Evolutionary conservation across 306 rosid genomes (phyloP).

Genomic region (Spatholobus suberectus): DNA sequence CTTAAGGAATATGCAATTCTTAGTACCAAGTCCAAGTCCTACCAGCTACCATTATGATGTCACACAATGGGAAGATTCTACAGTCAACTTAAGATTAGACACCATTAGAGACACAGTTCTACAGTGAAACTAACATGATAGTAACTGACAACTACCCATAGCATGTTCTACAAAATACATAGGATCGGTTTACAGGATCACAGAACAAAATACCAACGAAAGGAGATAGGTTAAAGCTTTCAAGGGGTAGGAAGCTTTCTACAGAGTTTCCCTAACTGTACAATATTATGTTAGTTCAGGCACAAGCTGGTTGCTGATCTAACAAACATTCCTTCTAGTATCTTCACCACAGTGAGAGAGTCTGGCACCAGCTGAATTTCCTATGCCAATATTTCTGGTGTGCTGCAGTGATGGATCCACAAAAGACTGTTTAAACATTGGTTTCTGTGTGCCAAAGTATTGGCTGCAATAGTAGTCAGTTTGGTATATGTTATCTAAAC

Average conservation of each 20-base stretch:
- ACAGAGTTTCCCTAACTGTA: conserved; percentile 43
- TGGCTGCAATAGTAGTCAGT: conserved; percentile 43
- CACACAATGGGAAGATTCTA: conserved; percentile 5
- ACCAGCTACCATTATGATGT: background rate
- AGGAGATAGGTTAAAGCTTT: conserved; percentile 26
- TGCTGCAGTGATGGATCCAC: conserved; percentile 42
- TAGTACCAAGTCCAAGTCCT: background rate
- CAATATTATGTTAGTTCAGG: conserved; percentile 45
- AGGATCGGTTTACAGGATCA: conserved; percentile 10
- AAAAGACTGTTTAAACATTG: conserved; percentile 43
- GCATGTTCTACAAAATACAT: conserved; percentile 34
- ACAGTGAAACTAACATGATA: conserved; percentile 27
- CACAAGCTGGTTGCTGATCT: conserved; percentile 40
- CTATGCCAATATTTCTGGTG: conserved; percentile 42
- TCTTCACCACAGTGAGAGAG: conserved; percentile 42
- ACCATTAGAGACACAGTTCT: conserved; percentile 2
- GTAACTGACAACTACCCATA: conserved; percentile 30
- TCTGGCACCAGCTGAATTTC: conserved; percentile 49
- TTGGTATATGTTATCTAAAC: conserved; percentile 39
- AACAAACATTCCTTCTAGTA: conserved; percentile 49
- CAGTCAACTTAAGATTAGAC: conserved; percentile 26
- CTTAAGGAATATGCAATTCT: background rate
- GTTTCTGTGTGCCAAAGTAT: conserved; percentile 39
- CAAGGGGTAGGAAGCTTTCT: background rate
- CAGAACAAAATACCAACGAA: conserved; percentile 32